These are phyloP conservation scores for Capsella bursapastoris DNA, from an alignment of 345 rosid species.

Conservation along the genomic window DNA sequence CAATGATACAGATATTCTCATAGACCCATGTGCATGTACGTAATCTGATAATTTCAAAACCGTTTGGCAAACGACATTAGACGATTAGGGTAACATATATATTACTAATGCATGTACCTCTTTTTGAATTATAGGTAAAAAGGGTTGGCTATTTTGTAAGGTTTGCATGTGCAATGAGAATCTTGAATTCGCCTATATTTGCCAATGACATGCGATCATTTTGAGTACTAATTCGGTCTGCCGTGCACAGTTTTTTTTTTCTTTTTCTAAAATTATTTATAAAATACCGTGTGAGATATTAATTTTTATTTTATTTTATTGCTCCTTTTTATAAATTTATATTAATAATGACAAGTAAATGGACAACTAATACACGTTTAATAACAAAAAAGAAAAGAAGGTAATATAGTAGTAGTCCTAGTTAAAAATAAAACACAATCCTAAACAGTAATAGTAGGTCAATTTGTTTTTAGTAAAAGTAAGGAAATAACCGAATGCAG, in stretches of 20 bases:
- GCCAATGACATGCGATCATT: background rate
- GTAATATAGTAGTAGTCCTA: background rate
- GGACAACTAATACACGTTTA: background rate
- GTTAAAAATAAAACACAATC: background rate
- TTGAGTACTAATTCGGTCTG: background rate
- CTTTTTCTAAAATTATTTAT: no score
- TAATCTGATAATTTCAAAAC: background rate
- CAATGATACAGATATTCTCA: background rate
- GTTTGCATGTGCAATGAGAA: background rate
- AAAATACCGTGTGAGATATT: no score
- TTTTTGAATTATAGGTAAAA: background rate
- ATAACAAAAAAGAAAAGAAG: no score
- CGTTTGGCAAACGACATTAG: constrained; percentile 27
- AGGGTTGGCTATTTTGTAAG: constrained; percentile 8
- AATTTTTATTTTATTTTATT: no score
- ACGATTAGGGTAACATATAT: background rate
- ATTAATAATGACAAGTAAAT: no score
- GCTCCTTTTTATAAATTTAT: no score
- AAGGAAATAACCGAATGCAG: no score
- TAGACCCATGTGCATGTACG: constrained; percentile 25
- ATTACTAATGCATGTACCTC: background rate
- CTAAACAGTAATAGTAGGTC: constrained; percentile 17
- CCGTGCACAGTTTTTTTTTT: background rate
- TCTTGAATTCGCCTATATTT: constrained; percentile 6
- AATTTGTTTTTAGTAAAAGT: background rate